phyloP scores from a whole-genome alignment of 2,329 filamentous ascomycete genomes.

The Aspergillus sojae region DNA sequence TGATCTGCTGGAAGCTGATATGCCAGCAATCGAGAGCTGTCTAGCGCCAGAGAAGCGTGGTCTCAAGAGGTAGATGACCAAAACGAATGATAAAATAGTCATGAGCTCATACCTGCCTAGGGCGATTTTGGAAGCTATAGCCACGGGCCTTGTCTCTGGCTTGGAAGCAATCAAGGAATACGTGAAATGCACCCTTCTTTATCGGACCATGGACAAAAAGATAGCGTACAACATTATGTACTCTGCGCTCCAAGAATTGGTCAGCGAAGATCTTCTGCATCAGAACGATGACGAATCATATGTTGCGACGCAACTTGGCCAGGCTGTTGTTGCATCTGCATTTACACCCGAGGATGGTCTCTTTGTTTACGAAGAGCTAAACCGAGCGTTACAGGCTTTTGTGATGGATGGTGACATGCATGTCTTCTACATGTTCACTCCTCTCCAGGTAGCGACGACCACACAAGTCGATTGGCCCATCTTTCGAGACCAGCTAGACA shows the following conservation, averaged over 20 bases:
- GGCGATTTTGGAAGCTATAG: slow-evolving; percentile 71
- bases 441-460: slow-evolving; percentile 57
- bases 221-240: slow-evolving; percentile 58
- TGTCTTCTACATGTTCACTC: slow-evolving; percentile 75
- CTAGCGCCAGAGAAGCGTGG: slow-evolving; percentile 68
- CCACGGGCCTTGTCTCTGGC: slow-evolving; percentile 68
- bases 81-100: background rate
- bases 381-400: slow-evolving; percentile 68
- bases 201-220: slow-evolving; percentile 55
- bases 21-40: slow-evolving; percentile 71
- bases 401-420: slow-evolving; percentile 84
- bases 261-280: slow-evolving; percentile 58
- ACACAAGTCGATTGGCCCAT: slow-evolving; percentile 70
- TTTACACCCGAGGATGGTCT: slow-evolving; percentile 74
- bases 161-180: slow-evolving; percentile 68
- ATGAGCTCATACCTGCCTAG: slow-evolving; percentile 42
- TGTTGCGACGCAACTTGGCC: slow-evolving; percentile 66
- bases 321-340: slow-evolving; percentile 71
- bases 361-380: slow-evolving; percentile 71
- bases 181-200: slow-evolving; percentile 67
- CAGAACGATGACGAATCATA: slow-evolving; percentile 56
- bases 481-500: slow-evolving; percentile 71
- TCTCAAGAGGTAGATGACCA: slow-evolving; percentile 60
- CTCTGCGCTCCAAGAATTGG: slow-evolving; percentile 62
- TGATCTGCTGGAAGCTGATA: slow-evolving; percentile 70